Percentiles rank a stretch among this genome's conserved stretches.
These are phyloP conservation scores for Chlamydomonas applanata DNA, from an alignment of 139 green algal species.

Conservation along the genomic window DNA sequence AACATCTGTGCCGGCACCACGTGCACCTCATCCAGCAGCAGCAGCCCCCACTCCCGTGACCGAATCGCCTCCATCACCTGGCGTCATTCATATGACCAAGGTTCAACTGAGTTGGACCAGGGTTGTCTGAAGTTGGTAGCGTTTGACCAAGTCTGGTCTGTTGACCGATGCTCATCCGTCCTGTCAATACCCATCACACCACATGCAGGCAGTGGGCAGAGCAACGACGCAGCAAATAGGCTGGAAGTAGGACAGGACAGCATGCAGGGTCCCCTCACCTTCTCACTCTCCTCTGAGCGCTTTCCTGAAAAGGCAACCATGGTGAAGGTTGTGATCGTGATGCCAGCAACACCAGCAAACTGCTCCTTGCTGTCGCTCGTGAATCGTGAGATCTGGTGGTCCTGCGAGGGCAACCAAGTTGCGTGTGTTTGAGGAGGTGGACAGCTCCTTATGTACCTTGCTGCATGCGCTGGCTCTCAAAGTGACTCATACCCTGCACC, in stretches of 20 bases:
- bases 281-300: constrained; percentile 64
- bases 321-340: constrained; percentile 94
- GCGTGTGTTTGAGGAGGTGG: too few species aligned
- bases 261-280: constrained; percentile 31
- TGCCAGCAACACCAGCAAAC: constrained; percentile 52
- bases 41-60: constrained; percentile 93
- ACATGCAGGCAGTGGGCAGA: too few species aligned
- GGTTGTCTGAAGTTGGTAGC: too few species aligned
- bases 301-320: constrained; percentile 92
- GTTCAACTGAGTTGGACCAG: neutral
- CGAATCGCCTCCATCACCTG: constrained; percentile 76
- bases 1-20: constrained; percentile 98
- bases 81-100: neutral
- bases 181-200: too few species aligned
- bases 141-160: too few species aligned
- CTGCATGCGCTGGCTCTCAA: too few species aligned
- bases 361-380: constrained; percentile 85
- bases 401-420: constrained; percentile 30
- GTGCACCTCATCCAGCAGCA: constrained; percentile 98
- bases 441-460: too few species aligned
- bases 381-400: constrained; percentile 86
- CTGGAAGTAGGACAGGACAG: too few species aligned
- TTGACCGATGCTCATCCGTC: too few species aligned
- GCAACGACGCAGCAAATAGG: too few species aligned
- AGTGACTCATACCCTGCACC: too few species aligned